These are phyloP conservation scores for Daedaleopsis sinensis DNA, from an alignment of 768 basidiomycete species.

Conservation along the genomic window DNA sequence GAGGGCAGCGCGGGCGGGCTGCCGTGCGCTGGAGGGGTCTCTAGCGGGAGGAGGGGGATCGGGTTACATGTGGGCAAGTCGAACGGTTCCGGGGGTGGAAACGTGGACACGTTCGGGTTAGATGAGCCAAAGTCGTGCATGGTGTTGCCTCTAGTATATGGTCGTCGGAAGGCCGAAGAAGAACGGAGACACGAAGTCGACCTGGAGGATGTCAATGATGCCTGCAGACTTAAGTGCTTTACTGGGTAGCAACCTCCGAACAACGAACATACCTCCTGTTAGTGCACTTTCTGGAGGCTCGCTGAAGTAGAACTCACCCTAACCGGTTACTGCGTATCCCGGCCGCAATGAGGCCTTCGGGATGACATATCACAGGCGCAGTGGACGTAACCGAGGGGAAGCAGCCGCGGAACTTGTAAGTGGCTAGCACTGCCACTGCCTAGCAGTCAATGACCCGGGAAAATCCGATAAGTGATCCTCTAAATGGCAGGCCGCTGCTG, in stretches of 20 bases:
- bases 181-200: not conserved
- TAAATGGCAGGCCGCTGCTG: no score
- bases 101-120: not conserved
- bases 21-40: not conserved
- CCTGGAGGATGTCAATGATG: not conserved
- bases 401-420: no score
- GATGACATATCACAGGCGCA: no score
- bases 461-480: no score
- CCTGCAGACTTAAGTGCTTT: not conserved
- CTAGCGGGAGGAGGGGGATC: conserved; percentile 12
- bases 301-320: no score
- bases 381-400: no score
- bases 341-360: no score
- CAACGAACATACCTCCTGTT: not conserved
- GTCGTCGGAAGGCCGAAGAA: not conserved
- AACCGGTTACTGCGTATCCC: no score
- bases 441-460: no score
- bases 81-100: conserved; percentile 16
- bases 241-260: no score
- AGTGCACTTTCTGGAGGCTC: not conserved
- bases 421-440: no score
- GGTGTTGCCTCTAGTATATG: not conserved
- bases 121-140: not conserved
- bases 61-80: conserved; percentile 5
- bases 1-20: conserved; percentile 42